Evolutionary conservation across 2,329 filamentous ascomycete species (phyloP), one percentile per base, ranked within the genome.

Genomic region (Sarocladium oryzae): DNA sequence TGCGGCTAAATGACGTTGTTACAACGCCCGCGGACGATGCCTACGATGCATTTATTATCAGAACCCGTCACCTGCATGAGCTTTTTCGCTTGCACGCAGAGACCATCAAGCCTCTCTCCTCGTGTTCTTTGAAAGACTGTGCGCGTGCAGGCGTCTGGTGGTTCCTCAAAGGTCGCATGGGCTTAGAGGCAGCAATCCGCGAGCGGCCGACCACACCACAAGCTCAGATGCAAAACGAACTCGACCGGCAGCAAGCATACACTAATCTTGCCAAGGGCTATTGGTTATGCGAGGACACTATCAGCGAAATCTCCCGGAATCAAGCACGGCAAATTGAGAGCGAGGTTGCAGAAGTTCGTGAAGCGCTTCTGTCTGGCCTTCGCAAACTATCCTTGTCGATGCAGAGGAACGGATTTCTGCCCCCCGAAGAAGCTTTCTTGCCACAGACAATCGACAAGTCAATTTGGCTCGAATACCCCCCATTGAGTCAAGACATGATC

Each of bases 201-300:
- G 83, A 81, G 50, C 77, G 81, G 6, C 77, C 84, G 26, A 63
- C 49, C 33, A 60, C 66, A 6, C 72, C 77, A 4, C 76, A 82
- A 54, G 71, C 68, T 8, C 72, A 81, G 57, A 71, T 76, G 62
- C 70, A 77, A 59, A 77, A 73, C 56, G 73, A 81, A 56, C 71
- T 78, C 56, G 66, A 79, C 55, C 73, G 78, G 57, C 84, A 87
- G 53, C 91, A 96, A 67, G 85, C 89, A 1, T 90, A 95, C 60
- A 79, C 92, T 1, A 89, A 96, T 65, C 73, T 96, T 49, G 85
- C 88, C 21, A 96, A 96, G 65, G 78, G 84, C 0, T 86, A 88
- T 65, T 96, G 91, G 90, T 81, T 96, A n/a, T 76, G 70, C 21
- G 75, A 80, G 49, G 69, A 78, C 49, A 68, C 75, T 1, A 66